phyloP scores from a whole-genome alignment of 2,329 filamentous ascomycete species.

The Elsinoe necatrix region DNA sequence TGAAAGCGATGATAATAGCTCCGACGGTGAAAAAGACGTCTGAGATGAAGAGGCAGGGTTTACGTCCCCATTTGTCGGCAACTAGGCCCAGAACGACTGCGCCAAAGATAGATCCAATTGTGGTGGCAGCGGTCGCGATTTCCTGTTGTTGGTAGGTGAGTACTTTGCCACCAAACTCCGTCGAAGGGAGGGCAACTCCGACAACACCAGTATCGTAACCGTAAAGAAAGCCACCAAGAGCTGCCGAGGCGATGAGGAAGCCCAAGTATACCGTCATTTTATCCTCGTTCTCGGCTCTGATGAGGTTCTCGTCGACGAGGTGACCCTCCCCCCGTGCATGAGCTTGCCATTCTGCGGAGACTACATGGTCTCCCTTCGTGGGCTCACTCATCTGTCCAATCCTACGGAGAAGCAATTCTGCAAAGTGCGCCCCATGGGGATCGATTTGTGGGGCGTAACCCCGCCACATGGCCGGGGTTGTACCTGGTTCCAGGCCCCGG shows the following conservation, averaged over 20 bases:
- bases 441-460: too few relatives aligned
- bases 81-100: conserved; percentile 28
- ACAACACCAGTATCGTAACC: conserved; percentile 39
- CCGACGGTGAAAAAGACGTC: conserved; percentile 36
- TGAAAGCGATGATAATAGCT: conserved; percentile 25
- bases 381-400: too few relatives aligned
- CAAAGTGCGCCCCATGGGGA: too few relatives aligned
- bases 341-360: too few relatives aligned
- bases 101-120: conserved; percentile 41
- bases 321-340: not conserved
- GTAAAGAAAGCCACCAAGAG: not conserved
- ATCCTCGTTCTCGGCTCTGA: not conserved
- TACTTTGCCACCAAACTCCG: conserved; percentile 32
- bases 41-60: conserved; percentile 35
- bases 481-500: too few relatives aligned
- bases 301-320: not conserved
- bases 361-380: too few relatives aligned
- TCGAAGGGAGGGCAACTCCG: conserved; percentile 37
- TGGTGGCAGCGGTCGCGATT: conserved; percentile 45
- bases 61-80: conserved; percentile 36
- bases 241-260: not conserved
- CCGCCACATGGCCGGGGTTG: too few relatives aligned
- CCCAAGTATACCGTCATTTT: not conserved
- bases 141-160: conserved; percentile 41
- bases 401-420: too few relatives aligned